phyloP scores from a whole-genome alignment of 2,329 filamentous ascomycete species.

The Aspergillus vadensis region DNA sequence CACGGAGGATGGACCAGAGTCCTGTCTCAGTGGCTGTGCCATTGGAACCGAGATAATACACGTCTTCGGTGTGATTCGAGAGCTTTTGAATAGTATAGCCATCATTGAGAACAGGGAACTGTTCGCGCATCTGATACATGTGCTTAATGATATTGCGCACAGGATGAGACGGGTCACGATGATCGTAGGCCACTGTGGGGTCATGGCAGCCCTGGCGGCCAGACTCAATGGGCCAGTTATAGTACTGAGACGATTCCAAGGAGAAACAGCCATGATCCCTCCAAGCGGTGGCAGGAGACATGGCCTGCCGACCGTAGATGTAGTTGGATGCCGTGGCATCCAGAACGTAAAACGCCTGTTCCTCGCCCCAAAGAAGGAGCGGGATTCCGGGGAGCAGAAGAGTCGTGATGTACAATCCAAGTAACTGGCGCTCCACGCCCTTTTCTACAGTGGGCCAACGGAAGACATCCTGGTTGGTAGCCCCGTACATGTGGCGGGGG shows the following conservation, averaged over 20 bases:
- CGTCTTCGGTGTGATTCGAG: constrained; percentile 56
- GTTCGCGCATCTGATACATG: constrained; percentile 60
- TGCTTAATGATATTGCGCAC: constrained; percentile 61
- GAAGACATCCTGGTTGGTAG: constrained; percentile 66
- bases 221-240: constrained; percentile 57
- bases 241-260: constrained; percentile 58
- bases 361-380: constrained; percentile 63
- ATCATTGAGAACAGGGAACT: constrained; percentile 61
- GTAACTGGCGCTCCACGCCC: constrained; percentile 57
- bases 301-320: constrained; percentile 63
- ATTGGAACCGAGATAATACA: constrained; percentile 54
- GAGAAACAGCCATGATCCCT: constrained; percentile 64
- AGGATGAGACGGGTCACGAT: constrained; percentile 62
- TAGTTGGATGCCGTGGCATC: constrained; percentile 66
- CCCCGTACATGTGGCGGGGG: constrained; percentile 64
- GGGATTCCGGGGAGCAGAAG: constrained; percentile 63
- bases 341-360: constrained; percentile 64
- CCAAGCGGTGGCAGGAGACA: constrained; percentile 63
- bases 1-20: constrained; percentile 61
- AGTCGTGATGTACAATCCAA: constrained; percentile 60
- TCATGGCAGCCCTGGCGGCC: constrained; percentile 58
- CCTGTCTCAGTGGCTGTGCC: constrained; percentile 57
- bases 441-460: constrained; percentile 61
- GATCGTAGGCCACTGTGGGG: constrained; percentile 58
- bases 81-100: constrained; percentile 57